Base-by-base conservation (phyloP, 495 filamentous ascomycete species). In the Podospora anserina region DNA sequence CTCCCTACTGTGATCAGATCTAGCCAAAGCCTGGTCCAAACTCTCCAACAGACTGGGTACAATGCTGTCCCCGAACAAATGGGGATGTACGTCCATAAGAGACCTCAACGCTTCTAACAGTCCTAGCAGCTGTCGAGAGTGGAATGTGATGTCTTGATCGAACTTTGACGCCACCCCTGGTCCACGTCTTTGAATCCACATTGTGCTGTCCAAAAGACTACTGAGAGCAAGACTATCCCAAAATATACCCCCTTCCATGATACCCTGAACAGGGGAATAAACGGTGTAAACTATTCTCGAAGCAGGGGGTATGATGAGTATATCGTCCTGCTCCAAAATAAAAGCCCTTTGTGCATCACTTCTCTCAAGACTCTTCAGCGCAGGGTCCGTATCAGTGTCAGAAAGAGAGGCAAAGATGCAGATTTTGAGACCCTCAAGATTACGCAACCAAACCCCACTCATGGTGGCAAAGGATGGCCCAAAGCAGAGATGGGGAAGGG, bases 301-400 rank as follows among this genome's bases (percentile, higher is more conserved):
- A 62, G 19, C 60, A n/a, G 60, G 60, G 32, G 60, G 60, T 19
- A 62, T 62, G 60, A 62, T 19, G 18, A 62, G 28, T n/a, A 62
- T 26, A 26, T 62, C 60, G 6, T 62, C 60, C 39, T 62, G 1
- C 60, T 62, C 60, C 4, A 62, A 27, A 28, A 62, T n/a, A n/a
- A 62, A 34, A 30, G 32, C 9, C 60, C 32, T 34, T 3, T 30
- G 60, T 27, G 15, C 18, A 13, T 26, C 26, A 26, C 1, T n/a
- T 34, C 5, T 23, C 54, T 7, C 54, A 18, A 57, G 20, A 5
- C 9, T 5, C 16, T 57, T 16, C 54, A 7, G 18, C 20, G 9
- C 6, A 16, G 15, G 5, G 54, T 18, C 54, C 54, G 15, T 57
- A 18, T 57, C 18, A 7, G 6, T 7, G 15, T 57, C 9, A 16